Base-by-base conservation (phyloP, 2,329 filamentous ascomycete genomes). In the Alternaria sp. region DNA sequence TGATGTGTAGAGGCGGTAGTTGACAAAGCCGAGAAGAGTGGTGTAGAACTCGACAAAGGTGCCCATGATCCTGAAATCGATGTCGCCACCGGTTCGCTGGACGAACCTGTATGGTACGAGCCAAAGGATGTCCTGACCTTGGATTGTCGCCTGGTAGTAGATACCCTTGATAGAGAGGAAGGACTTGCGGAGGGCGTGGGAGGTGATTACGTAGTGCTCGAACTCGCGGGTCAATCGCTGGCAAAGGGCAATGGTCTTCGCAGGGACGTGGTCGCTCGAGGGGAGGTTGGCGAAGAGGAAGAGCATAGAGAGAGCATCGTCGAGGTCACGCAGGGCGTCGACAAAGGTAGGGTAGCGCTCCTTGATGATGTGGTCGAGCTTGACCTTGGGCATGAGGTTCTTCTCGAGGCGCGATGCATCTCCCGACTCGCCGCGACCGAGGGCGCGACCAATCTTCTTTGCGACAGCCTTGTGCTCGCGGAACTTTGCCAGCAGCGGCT, bases 21-120 rank as follows among this genome's bases (percentile, higher is more conserved):
- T 97, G 81, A 98, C 89, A 74, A 99, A 99, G 62, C 94, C 92
- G 20, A 99, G 85, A 14, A 99, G 86, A 5, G 94, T 98, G 74
- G 96, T 97, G 84, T 99, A 99, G 80, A 99, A 99, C 79, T 99
- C 94, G 67, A 99, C 90, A 77, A 99, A 99, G 5, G 95, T 99
- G 61, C 93, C 94, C 95, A 99, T 99, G 81, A 99, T 99, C 74
- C 95, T 87, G 83, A 97, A 99, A 80, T 99, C 95, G 66, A 99
- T 91, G 80, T 99, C 95, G 59, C 91, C 92, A 41, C 95, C 92
- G 14, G 97, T 90, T 70, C 92, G 87, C 84, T 99, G 95, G 75
- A 98, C 97, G 82, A 99, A 99, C 79, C 93, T 93, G 84, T 99
- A 99, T 1, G 95, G 95, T 11, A 97, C 94, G 40, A 99, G 85